Percentiles rank a stretch among this genome's conserved stretches.
These are phyloP conservation scores for Chondrus crispus DNA, from an alignment of 23 red algal genomes.

Conservation along the genomic window DNA sequence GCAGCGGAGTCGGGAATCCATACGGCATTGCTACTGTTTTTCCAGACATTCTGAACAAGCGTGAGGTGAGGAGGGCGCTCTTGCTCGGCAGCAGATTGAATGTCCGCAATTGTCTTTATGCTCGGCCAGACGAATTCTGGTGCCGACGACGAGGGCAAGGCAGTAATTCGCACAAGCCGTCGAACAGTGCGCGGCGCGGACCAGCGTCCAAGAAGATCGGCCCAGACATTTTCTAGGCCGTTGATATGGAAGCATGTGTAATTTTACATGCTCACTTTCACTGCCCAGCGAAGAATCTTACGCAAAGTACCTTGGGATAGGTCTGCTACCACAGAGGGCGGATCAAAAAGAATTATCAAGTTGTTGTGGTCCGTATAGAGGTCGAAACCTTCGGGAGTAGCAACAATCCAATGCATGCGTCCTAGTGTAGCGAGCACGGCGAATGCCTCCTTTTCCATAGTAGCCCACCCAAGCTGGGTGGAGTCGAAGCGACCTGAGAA, in stretches of 20 bases:
- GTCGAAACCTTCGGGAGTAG: background rate
- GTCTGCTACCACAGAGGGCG: background rate
- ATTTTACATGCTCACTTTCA: background rate
- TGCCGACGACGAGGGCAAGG: background rate
- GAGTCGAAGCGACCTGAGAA: background rate
- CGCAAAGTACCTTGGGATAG: background rate
- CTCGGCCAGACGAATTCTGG: background rate
- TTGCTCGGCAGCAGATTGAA: background rate
- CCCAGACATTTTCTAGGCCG: conserved; percentile 2
- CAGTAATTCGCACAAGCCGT: background rate
- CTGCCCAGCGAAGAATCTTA: background rate
- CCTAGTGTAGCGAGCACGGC: background rate
- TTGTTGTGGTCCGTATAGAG: background rate
- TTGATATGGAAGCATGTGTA: background rate
- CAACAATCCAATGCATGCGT: conserved; percentile 1
- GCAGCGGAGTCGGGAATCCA: background rate
- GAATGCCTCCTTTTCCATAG: background rate
- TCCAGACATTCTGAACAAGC: background rate
- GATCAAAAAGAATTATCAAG: background rate
- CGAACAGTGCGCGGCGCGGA: background rate
- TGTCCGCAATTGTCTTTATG: background rate
- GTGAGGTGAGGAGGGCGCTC: background rate
- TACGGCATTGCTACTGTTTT: background rate
- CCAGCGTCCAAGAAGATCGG: background rate
- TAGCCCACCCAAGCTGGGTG: background rate